Base-by-base conservation (phyloP, 768 basidiomycete species). In the Termitomyces sp. region DNA sequence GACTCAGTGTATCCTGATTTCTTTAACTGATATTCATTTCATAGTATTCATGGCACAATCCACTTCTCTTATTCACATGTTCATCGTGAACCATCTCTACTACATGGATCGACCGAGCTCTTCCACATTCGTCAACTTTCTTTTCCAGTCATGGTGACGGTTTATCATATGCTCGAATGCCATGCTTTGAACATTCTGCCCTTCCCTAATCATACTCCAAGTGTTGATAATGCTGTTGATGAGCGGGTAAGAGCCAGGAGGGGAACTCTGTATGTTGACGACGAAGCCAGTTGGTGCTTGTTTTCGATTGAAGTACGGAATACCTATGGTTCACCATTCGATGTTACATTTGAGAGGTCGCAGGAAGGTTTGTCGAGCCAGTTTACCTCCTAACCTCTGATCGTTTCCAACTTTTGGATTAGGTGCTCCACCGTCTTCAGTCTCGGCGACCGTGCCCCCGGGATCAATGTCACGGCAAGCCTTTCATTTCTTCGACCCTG, bases 131-230 rank as follows among this genome's bases (percentile, higher is more conserved):
- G 97, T 26, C 93, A 92, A 66, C 71, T 98, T 53, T 83, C 87
- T 32, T 93, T 93, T 67, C 94, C 95, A 5, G 80, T 98, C 61
- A 80, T 90, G 65, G 90, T 97, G 58, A 96, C 95, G 3, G 97
- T 98, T 13, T 97, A 98, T 68, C 91, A 92, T 63, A 95, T 95
- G 79, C 83, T 98, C 30, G 92, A 96, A 69, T 92, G 91, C 64
- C 81, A 87, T 61, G 78, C 80, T 40, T 88, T 98, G 85, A 87
- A 92, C 62, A 77, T 97, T 60, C 72, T 93, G 36, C 85, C 90
- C 14, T 84, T 91, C 61, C 77, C 80, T 13, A 67, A 38, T 24
- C 35, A 61, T 35, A 64, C 24, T 64, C 61, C 51, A 9, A 62
- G 65, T 46, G 61, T 45, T 51, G 61, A 66, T 45, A 65, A 64